Percentiles rank a stretch among this genome's conserved stretches.
Evolutionary conservation across 805 yeast genomes (phyloP).

Genomic region (Candida incommunis): DNA sequence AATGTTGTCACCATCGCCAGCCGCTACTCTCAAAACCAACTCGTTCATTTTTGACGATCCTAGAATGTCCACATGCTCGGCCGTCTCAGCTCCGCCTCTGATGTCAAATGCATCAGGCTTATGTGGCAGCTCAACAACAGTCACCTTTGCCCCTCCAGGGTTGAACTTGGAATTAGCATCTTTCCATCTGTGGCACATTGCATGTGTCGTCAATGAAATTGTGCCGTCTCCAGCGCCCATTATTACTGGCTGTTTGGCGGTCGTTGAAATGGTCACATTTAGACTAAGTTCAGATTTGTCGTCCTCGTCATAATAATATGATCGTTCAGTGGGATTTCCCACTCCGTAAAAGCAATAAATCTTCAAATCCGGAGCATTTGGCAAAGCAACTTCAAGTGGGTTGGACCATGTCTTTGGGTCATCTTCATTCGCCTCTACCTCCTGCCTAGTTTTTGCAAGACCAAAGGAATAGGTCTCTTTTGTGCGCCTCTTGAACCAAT

Average conservation of each 20-base stretch:
- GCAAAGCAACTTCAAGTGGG: conserved; percentile 83
- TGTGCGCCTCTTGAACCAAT: conserved; percentile 59
- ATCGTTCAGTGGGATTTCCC: conserved; percentile 93
- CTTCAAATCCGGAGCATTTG: conserved; percentile 86
- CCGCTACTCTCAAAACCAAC: conserved; percentile 62
- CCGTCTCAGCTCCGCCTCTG: conserved; percentile 94
- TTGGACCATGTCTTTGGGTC: conserved; percentile 80
- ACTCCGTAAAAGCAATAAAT: conserved; percentile 86
- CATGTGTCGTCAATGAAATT: conserved; percentile 70
- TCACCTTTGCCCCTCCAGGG: conserved; percentile 64
- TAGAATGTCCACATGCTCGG: conserved; percentile 93
- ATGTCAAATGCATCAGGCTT: conserved; percentile 91
- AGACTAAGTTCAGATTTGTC: conserved; percentile 38
- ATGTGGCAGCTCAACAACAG: conserved; percentile 78
- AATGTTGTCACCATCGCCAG: conserved; percentile 63
- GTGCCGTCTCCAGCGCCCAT: conserved; percentile 96
- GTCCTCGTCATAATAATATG: conserved; percentile 64
- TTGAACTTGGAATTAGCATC: conserved; percentile 47
- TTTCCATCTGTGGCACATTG: conserved; percentile 88
- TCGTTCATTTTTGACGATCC: conserved; percentile 92
- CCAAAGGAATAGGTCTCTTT: conserved; percentile 69
- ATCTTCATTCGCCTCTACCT: conserved; percentile 52
- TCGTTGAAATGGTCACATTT: conserved; percentile 59
- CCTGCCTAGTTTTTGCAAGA: conserved; percentile 41
- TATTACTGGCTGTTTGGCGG: conserved; percentile 49